phyloP scores from a whole-genome alignment of 2,329 filamentous ascomycete species.

The Clonostachys byssicola region DNA sequence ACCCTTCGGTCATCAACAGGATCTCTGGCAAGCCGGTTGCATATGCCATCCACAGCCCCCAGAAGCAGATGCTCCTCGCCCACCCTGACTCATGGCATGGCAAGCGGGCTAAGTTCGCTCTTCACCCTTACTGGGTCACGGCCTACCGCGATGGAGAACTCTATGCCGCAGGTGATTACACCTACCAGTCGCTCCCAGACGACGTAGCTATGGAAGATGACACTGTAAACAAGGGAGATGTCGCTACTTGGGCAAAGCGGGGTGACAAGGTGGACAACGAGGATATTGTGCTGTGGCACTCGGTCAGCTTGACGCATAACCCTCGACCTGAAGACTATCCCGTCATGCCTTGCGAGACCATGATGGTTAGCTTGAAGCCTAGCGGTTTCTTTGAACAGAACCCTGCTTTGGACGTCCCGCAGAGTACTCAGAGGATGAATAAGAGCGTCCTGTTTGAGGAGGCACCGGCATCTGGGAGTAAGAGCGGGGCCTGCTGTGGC shows the following conservation, averaged over 20 bases:
- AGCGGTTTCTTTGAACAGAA: conserved; percentile 45
- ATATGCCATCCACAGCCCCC: conserved; percentile 38
- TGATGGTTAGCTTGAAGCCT: conserved; percentile 40
- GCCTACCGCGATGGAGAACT: conserved; percentile 36
- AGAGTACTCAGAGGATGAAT: conserved; percentile 4
- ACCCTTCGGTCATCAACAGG: conserved; percentile 33
- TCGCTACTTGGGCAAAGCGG: conserved; percentile 19
- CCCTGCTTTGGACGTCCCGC: conserved; percentile 38
- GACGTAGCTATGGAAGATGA: conserved; percentile 3
- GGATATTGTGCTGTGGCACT: conserved; percentile 53
- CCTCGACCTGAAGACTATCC: conserved; percentile 65
- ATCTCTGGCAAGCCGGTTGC: conserved; percentile 39
- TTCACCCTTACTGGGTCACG: conserved; percentile 41
- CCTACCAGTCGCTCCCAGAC: conserved; percentile 40
- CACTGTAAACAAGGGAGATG: conserved; percentile 39
- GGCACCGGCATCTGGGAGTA: no score
- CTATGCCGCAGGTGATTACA: conserved; percentile 36
- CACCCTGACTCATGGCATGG: conserved; percentile 31
- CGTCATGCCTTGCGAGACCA: conserved; percentile 60
- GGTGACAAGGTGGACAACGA: conserved; percentile 53
- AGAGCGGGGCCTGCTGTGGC: no score
- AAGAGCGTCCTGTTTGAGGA: conserved; percentile 3
- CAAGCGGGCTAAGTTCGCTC: conserved; percentile 32
- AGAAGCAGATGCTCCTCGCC: conserved; percentile 32
- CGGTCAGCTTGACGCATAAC: conserved; percentile 59